Percentiles rank a stretch among this genome's conserved stretches.
phyloP scores from a whole-genome alignment of 805 yeast genomes.

The Candida odintsovae region DNA sequence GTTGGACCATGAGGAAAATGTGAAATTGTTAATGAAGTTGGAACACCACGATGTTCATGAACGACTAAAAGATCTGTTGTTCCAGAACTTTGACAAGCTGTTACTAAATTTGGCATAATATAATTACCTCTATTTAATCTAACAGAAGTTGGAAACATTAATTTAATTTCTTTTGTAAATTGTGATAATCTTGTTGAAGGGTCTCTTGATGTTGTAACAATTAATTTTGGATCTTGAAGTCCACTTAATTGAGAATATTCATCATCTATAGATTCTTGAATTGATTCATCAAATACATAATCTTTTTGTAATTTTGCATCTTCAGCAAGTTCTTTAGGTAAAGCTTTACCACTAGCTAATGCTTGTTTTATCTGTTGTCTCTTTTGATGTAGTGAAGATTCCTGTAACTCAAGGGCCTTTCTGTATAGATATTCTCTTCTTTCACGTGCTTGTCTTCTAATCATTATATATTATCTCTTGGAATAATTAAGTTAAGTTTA shows the following conservation, averaged over 20 bases:
- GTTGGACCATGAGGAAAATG: slow-evolving; percentile 99
- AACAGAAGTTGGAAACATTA: slow-evolving; percentile 84
- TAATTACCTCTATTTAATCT: slow-evolving; percentile 92
- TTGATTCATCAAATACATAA: slow-evolving; percentile 80
- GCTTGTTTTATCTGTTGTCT: slow-evolving; percentile 84
- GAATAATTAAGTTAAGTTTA: not conserved
- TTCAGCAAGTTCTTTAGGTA: slow-evolving; percentile 86
- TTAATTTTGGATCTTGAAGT: slow-evolving; percentile 79
- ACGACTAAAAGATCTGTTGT: slow-evolving; percentile 79
- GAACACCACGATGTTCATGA: slow-evolving; percentile 98
- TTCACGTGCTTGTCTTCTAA: slow-evolving; percentile 90
- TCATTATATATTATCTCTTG: slow-evolving; percentile 4
- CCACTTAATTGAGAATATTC: slow-evolving; percentile 89
- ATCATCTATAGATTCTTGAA: slow-evolving; percentile 67
- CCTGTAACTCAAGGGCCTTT: slow-evolving; percentile 86
- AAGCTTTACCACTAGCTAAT: slow-evolving; percentile 83
- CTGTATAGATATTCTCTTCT: slow-evolving; percentile 89
- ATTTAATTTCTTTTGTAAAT: slow-evolving; percentile 86
- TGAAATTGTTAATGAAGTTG: slow-evolving; percentile 85
- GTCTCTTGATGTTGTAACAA: slow-evolving; percentile 90
- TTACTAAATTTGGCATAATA: slow-evolving; percentile 75
- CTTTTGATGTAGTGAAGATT: slow-evolving; percentile 77
- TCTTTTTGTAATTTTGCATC: slow-evolving; percentile 77
- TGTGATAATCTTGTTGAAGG: slow-evolving; percentile 83
- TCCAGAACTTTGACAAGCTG: slow-evolving; percentile 75